Evolutionary conservation across 352 stramenopile species (phyloP), one percentile per base, ranked within the genome.

Genomic region (Phytopythium vexans): DNA sequence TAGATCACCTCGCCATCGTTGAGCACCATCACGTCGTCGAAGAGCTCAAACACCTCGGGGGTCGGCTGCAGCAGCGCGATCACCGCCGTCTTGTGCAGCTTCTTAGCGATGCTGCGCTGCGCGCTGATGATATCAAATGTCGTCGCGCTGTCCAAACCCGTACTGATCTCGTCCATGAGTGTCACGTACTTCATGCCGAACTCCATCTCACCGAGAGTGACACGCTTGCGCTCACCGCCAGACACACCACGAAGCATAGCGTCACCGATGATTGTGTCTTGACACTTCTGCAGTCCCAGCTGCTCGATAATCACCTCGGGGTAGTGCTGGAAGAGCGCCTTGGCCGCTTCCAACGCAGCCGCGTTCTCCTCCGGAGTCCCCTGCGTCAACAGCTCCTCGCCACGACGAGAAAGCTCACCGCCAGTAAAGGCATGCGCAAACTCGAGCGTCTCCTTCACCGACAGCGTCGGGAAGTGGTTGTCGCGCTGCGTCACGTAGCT

Each of bases 111-210:
- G 16, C 66, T 68, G 15, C 66, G 58, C 56, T 82, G 66, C n/a
- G 60, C 62, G 21, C 65, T 76, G n/a, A n/a, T n/a, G n/a, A n/a
- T n/a, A n/a, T n/a, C n/a, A n/a, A n/a, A n/a, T n/a, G n/a, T n/a
- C n/a, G n/a, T n/a, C n/a, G n/a, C n/a, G n/a, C n/a, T n/a, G n/a
- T n/a, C n/a, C n/a, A n/a, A n/a, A n/a, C n/a, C n/a, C n/a, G n/a
- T n/a, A n/a, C 73, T 90, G 56, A 97, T 95, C 68, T 93, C 79
- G 63, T 97, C 89, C 54, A 76, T n/a, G n/a, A n/a, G n/a, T n/a
- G n/a, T n/a, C n/a, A n/a, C n/a, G n/a, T n/a, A n/a, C n/a, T n/a
- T n/a, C n/a, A n/a, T n/a, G 34, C 71, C 69, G 46, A 92, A 82
- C 38, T 95, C 55, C 60, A 95, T 89, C 48, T 86, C 86, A 11